Evolutionary conservation across 73 alveolate species (phyloP).

Genomic region (Effrenium voratum): DNA sequence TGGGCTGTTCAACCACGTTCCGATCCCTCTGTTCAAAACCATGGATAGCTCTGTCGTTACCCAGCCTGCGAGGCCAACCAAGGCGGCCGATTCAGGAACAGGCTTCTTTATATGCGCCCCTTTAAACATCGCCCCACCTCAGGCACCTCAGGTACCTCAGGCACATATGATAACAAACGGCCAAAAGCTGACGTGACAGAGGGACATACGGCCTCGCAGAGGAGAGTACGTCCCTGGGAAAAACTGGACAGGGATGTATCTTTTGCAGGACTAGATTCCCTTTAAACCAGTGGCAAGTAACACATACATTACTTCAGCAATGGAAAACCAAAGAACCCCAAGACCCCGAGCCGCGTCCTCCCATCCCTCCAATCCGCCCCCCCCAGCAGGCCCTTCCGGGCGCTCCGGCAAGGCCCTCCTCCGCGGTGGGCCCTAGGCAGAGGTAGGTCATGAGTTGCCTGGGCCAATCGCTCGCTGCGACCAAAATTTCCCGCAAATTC

Average conservation of each 20-base stretch:
- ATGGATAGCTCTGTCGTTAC: no score
- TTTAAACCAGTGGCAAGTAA: background rate
- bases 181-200: no score
- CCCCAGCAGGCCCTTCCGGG: background rate
- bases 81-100: no score
- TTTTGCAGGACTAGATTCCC: background rate
- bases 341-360: background rate
- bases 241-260: background rate
- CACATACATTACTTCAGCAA: background rate
- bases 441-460: constrained; percentile 87
- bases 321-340: background rate
- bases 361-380: background rate
- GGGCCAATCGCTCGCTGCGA: no score
- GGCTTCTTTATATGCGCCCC: no score
- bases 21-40: no score
- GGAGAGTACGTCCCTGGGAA: background rate
- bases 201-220: no score
- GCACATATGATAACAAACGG: no score
- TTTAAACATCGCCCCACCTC: no score
- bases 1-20: no score
- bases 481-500: background rate
- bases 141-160: no score
- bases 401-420: constrained; percentile 58
- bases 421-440: constrained; percentile 84
- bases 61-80: no score